phyloP scores from a whole-genome alignment of 371 early-diverging fungal species.

The Mortierella sp. region DNA sequence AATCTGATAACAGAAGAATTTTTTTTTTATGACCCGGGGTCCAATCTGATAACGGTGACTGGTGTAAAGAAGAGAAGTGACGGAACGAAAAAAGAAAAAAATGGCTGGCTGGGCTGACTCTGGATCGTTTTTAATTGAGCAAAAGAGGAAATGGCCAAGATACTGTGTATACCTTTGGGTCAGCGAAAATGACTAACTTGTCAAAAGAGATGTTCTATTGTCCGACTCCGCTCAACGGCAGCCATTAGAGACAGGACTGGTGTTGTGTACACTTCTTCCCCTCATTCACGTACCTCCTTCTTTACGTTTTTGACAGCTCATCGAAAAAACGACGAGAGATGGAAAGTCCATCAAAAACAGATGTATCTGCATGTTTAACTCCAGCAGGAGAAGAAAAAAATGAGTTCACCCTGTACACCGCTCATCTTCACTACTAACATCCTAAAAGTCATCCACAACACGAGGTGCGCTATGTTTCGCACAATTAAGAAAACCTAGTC shows the following conservation, averaged over 20 bases:
- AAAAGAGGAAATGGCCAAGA: background rate
- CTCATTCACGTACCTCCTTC: background rate
- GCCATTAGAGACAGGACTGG: background rate
- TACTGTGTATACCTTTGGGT: background rate
- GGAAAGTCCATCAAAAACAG: background rate
- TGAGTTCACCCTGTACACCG: background rate
- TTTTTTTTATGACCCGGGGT: constrained; percentile 38
- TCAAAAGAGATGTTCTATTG: background rate
- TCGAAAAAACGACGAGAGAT: background rate
- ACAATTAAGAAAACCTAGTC: too few relatives aligned
- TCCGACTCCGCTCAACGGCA: constrained; percentile 9
- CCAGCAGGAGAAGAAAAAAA: background rate
- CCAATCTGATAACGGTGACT: background rate
- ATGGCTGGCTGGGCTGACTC: background rate
- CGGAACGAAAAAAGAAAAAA: background rate
- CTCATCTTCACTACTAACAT: background rate
- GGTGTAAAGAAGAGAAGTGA: background rate
- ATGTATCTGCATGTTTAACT: background rate
- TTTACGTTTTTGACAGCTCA: background rate
- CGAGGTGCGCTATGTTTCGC: background rate
- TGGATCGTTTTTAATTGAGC: background rate
- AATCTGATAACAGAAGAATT: constrained; percentile 22
- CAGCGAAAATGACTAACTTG: constrained; percentile 4
- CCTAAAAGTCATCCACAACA: background rate
- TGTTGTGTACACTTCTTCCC: background rate